Evolutionary conservation across 495 filamentous ascomycete species (phyloP), one percentile per base, ranked within the genome.

Genomic region (Penicillium ochrochloron): DNA sequence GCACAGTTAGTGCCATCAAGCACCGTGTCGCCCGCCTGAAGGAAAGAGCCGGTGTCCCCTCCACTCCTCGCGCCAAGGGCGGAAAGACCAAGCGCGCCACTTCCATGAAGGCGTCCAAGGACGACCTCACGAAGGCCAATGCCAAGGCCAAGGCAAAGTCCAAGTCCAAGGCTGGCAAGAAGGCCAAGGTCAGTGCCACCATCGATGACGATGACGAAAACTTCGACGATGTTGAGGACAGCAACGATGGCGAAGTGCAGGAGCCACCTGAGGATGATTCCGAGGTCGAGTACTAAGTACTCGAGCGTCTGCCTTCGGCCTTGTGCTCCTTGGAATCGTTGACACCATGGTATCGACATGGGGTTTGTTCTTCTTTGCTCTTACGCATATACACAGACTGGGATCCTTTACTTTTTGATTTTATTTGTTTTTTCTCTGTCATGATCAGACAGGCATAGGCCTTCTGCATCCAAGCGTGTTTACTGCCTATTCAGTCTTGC

Each of bases 11-110:
- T 5, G 66, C 66, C 0, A 9, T 68, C 9, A 64, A 61, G 31
- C 66, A 68, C 37, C 62, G 66, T 17, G 15, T 68, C 7, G 44
- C 39, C 19, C 66, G 66, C 3, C 37, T 68, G 21, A 62, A 55
- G 31, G 59, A 61, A 4, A 53, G 19, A 8, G 58, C 55, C 8
- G 59, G 54, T n/a, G 8, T 50, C 9, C 37, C 41, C n/a, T 12
- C 23, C 1, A 3, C 39, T 12, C 25, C 56, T 17, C 14, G 33
- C 3, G 10, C n/a, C 56, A 58, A 58, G 56, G 2, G 23, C 39
- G 19, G 11, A 15, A 27, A 27, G 25, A 9, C 35, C 39, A 42
- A 59, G 25, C 57, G 27, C n/a, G 15, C 57, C 5, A 31, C 14
- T 8, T 5, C 48, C 14, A 52, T 52, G 48, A 52, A 52, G 25